Evolutionary conservation across 2,329 filamentous ascomycete genomes (phyloP).

Genomic region (Neoascochyta sp.): DNA sequence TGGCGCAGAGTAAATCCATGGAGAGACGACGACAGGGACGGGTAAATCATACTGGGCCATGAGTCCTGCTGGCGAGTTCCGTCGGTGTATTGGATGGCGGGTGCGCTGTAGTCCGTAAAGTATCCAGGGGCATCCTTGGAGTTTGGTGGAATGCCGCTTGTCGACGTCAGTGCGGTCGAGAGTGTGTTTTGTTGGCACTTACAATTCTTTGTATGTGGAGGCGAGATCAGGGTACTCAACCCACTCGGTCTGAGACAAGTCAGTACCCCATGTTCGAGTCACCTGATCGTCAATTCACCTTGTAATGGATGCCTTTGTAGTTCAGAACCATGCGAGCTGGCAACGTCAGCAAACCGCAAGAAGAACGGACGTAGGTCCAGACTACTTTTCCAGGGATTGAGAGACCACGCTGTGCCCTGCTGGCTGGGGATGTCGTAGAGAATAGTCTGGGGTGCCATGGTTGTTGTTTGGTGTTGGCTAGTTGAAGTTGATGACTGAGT

Average conservation of each 20-base stretch:
- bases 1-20: too few relatives aligned
- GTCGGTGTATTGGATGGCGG: slow-evolving; percentile 54
- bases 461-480: too few relatives aligned
- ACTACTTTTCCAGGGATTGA: slow-evolving; percentile 69
- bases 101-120: slow-evolving; percentile 51
- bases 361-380: not conserved
- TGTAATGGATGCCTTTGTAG: slow-evolving; percentile 64
- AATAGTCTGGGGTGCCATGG: slow-evolving; percentile 44
- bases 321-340: slow-evolving; percentile 63
- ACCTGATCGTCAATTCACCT: too few relatives aligned
- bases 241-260: slow-evolving; percentile 69
- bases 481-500: too few relatives aligned
- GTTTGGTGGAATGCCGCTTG: slow-evolving; percentile 48
- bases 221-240: slow-evolving; percentile 65
- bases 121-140: slow-evolving; percentile 29
- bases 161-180: not conserved
- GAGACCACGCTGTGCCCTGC: slow-evolving; percentile 55
- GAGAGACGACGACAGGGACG: too few relatives aligned
- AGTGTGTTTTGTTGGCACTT: slow-evolving; percentile 14
- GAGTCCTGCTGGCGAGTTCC: slow-evolving; percentile 64
- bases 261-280: too few relatives aligned
- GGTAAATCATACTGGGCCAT: too few relatives aligned
- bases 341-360: not conserved
- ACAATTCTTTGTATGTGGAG: slow-evolving; percentile 55
- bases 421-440: slow-evolving; percentile 63